Base-by-base conservation (phyloP, 2,329 filamentous ascomycete species). In the Colletotrichum eleusines region DNA sequence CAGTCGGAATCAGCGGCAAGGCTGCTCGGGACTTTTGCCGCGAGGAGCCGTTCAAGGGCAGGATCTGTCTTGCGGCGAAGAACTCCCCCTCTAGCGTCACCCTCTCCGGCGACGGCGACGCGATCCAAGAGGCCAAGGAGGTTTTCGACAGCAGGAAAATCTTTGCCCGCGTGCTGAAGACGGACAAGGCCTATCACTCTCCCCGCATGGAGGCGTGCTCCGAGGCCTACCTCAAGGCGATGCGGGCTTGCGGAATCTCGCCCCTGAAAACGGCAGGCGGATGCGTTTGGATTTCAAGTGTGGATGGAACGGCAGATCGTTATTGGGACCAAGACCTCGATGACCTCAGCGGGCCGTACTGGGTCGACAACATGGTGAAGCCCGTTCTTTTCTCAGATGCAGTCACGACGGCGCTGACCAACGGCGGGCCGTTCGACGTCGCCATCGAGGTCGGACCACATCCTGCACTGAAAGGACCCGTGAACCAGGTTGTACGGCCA, bases 71-170 rank as follows among this genome's bases (percentile, higher is more conserved):
- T 4, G 79, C 78, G 0, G 87, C 86, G 73, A 82, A 84, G 73
- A 89, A 89, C 78, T 86, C 84, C n/a, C 86, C 86, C 0, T 78
- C 78, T 0, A 88, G 83, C 23, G 76, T 85, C 9, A 89, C 87
- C 0, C 80, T 88, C 0, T 87, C 86, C 5, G 71, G 67, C 14
- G 67, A 72, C 20, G 46, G 26, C 3, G 35, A 59, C 5, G 63
- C 66, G 1, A 35, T 72, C 9, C 80, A 80, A 63, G 78, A 76
- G 42, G 63, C 79, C 18, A 80, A 76, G 0, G 71, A 70, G 0
- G 20, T 76, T 1, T 48, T 78, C 12, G 70, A 74, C 5, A 16
- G 28, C 2, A 23, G 55, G 23, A 51, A 46, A 31, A 59, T 74
- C 31, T 74, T 69, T 23, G 58, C 63, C 23, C 54, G 51, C 11